phyloP scores from a whole-genome alignment of 352 stramenopile genomes.

The Globisporangium cylindrosporum region DNA sequence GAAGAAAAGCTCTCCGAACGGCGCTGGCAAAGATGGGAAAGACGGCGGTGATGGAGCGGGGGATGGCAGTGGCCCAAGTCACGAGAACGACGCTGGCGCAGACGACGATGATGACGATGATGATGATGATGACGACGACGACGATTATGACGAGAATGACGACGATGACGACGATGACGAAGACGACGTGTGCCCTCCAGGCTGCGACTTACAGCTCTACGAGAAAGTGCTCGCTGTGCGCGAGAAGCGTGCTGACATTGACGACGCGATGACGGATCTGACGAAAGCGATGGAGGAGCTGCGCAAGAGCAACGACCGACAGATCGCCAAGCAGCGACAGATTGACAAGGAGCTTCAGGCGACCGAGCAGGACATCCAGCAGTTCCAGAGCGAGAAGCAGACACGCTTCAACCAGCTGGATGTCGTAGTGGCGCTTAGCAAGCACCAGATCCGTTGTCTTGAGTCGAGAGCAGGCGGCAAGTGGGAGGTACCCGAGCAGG shows the following conservation, averaged over 20 bases:
- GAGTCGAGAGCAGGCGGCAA: constrained; percentile 10
- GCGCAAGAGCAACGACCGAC: constrained; percentile 80
- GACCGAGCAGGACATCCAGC: constrained; percentile 87
- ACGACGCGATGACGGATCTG: constrained; percentile 87
- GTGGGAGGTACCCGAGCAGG: constrained; percentile 56
- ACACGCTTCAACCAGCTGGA: constrained; percentile 87
- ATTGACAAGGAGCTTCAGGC: constrained; percentile 91
- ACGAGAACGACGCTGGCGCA: constrained; percentile 63
- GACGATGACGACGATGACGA: constrained; percentile 91
- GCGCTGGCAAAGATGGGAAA: constrained; percentile 33
- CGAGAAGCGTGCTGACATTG: constrained; percentile 89
- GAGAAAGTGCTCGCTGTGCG: constrained; percentile 91
- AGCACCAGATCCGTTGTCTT: constrained; percentile 70
- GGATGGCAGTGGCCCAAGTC: constrained; percentile 25
- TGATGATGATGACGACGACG: constrained; percentile 66
- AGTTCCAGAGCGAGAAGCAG: constrained; percentile 94
- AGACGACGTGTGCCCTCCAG: constrained; percentile 87
- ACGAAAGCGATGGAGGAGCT: constrained; percentile 88
- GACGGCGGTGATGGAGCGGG: constrained; percentile 30
- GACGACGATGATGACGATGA: constrained; percentile 74
- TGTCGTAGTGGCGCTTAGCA: constrained; percentile 75
- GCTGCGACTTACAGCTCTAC: constrained; percentile 89
- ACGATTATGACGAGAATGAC: constrained; percentile 85
- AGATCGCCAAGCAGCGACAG: constrained; percentile 78
- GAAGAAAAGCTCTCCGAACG: constrained; percentile 41